A percentile compares a stretch with the other conserved stretches of the same genome.
These are phyloP conservation scores for Ceratobasidium theobromae DNA, from an alignment of 1,284 basidiomycete genomes.

Conservation along the genomic window DNA sequence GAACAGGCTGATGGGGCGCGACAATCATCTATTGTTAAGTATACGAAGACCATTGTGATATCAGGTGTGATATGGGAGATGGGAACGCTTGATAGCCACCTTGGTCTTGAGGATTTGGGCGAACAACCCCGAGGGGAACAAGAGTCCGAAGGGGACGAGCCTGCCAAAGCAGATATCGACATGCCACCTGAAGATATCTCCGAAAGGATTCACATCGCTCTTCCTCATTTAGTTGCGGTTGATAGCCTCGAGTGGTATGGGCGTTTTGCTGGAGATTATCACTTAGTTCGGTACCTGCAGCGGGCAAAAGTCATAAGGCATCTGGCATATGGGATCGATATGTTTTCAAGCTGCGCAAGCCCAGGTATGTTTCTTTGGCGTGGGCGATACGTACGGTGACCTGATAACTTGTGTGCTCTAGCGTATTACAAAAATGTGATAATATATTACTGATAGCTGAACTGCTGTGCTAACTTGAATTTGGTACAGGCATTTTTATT, in stretches of 20 bases:
- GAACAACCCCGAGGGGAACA: neutral
- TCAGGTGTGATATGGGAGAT: neutral
- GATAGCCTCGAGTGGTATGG: slow-evolving; percentile 19
- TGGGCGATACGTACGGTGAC: neutral
- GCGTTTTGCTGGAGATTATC: slow-evolving; percentile 18
- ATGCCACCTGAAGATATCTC: neutral
- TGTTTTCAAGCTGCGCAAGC: neutral
- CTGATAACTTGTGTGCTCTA: neutral
- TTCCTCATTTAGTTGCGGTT: neutral
- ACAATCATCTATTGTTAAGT: neutral
- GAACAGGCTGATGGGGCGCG: no score
- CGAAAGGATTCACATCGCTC: neutral
- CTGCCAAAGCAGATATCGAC: neutral
- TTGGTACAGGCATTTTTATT: neutral
- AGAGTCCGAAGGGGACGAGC: neutral
- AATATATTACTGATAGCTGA: neutral
- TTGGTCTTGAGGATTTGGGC: slow-evolving; percentile 9
- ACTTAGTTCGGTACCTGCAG: slow-evolving; percentile 3
- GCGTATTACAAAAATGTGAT: neutral
- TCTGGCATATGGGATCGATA: slow-evolving; percentile 14
- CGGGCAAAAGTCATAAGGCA: neutral
- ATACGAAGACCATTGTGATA: slow-evolving; percentile 1
- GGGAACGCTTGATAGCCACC: neutral
- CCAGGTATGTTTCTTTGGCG: neutral
- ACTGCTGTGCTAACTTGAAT: neutral